Percentiles rank a stretch among this genome's conserved stretches.
Evolutionary conservation across 805 yeast genomes (phyloP).

Genomic region (Metschnikowia shivogae): DNA sequence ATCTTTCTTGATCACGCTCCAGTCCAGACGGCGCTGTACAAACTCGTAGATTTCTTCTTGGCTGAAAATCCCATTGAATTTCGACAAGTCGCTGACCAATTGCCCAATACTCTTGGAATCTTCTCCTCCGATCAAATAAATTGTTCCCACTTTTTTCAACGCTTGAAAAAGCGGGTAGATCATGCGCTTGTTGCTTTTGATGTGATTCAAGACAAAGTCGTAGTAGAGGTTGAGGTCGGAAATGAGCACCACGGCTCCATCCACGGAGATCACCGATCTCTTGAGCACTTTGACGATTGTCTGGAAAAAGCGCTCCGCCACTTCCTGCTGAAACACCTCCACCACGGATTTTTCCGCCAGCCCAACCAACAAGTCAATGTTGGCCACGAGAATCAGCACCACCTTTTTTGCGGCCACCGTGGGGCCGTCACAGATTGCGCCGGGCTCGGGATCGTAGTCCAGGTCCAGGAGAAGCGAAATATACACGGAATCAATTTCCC

Average conservation of each 20-base stretch:
- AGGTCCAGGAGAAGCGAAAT: conserved; percentile 52
- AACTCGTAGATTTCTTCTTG: conserved; percentile 95
- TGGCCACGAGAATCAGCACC: conserved; percentile 60
- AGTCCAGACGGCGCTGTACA: conserved; percentile 82
- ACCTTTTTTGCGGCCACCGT: conserved; percentile 64
- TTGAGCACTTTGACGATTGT: conserved; percentile 74
- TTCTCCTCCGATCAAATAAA: conserved; percentile 64
- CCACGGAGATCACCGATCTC: conserved; percentile 62
- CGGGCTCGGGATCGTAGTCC: conserved; percentile 54
- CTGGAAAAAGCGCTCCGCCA: conserved; percentile 80
- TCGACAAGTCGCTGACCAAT: conserved; percentile 73
- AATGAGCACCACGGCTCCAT: conserved; percentile 79
- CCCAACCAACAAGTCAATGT: conserved; percentile 69
- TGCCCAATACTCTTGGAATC: conserved; percentile 84
- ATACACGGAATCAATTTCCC: conserved; percentile 66
- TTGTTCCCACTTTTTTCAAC: conserved; percentile 77
- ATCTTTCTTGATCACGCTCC: conserved; percentile 69
- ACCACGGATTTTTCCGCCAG: conserved; percentile 83
- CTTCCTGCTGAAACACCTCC: conserved; percentile 91
- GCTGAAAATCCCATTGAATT: conserved; percentile 83
- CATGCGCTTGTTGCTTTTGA: conserved; percentile 57
- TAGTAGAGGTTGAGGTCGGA: conserved; percentile 78
- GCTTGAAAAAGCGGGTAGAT: conserved; percentile 75
- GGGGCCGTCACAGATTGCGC: conserved; percentile 27
- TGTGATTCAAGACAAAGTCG: conserved; percentile 52